Evolutionary conservation across 1,284 basidiomycete species (phyloP).

Genomic region (Austroboletus niveus): DNA sequence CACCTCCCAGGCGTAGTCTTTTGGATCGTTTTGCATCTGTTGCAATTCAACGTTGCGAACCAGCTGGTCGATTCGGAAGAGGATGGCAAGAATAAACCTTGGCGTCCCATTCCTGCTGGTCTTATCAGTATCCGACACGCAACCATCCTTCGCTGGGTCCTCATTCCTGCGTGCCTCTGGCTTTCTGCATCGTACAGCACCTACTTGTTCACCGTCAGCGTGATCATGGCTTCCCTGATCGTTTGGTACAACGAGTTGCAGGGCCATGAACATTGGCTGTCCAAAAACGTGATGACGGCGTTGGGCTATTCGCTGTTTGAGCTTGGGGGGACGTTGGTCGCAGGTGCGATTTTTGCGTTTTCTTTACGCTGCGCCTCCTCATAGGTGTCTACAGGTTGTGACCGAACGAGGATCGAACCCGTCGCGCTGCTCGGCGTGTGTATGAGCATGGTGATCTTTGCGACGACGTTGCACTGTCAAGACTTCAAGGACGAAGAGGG

Average conservation of each 20-base stretch:
- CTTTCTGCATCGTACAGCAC: slow-evolving; percentile 35
- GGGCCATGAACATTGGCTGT: slow-evolving; percentile 33
- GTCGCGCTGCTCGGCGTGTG: slow-evolving; percentile 25
- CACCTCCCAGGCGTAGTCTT: slow-evolving; percentile 30
- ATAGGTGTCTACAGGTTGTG: background rate
- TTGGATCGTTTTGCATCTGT: slow-evolving; percentile 46
- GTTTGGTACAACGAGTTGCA: slow-evolving; percentile 39
- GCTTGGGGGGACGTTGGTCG: slow-evolving; percentile 30
- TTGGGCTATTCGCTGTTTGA: slow-evolving; percentile 21
- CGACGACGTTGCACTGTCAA: slow-evolving; percentile 20
- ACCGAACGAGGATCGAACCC: slow-evolving; percentile 25
- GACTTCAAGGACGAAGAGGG: slow-evolving; percentile 42
- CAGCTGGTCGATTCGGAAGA: slow-evolving; percentile 40
- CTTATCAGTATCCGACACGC: slow-evolving; percentile 37
- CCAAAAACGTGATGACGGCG: background rate
- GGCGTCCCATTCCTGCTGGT: slow-evolving; percentile 41
- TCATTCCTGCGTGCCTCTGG: slow-evolving; percentile 34
- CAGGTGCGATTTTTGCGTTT: slow-evolving; percentile 16
- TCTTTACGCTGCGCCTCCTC: background rate
- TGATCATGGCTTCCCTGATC: slow-evolving; percentile 28
- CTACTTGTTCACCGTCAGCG: slow-evolving; percentile 33
- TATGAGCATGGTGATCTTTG: slow-evolving; percentile 26
- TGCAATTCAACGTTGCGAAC: slow-evolving; percentile 47
- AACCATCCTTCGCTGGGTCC: slow-evolving; percentile 37
- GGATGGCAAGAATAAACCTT: slow-evolving; percentile 40